phyloP scores from a whole-genome alignment of 331 rosid genomes.

The Acacia pycnantha region DNA sequence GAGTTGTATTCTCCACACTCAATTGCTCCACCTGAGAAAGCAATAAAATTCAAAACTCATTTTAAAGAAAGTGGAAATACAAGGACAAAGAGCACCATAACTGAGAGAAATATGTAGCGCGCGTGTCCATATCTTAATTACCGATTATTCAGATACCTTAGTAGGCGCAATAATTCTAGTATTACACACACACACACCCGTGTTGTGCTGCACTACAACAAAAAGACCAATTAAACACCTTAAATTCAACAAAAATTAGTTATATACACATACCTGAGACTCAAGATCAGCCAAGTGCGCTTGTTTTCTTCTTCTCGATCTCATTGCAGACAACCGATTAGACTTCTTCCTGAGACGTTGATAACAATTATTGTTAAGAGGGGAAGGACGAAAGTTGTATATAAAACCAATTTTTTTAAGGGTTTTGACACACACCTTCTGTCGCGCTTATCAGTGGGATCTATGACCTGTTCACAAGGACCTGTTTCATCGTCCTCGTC shows the following conservation, averaged over 20 bases:
- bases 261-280: slow-evolving; percentile 52
- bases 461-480: slow-evolving; percentile 62
- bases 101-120: not conserved
- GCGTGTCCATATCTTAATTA: not conserved
- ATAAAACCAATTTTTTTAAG: not conserved
- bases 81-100: not conserved
- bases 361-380: not conserved
- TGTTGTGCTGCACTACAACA: not conserved
- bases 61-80: not conserved
- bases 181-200: not conserved
- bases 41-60: not conserved
- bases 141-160: not conserved
- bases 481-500: slow-evolving; percentile 83
- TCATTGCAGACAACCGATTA: slow-evolving; percentile 83
- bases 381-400: not conserved
- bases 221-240: not conserved
- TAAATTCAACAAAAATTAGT: not conserved
- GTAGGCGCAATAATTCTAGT: not conserved
- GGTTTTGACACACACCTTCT: slow-evolving; percentile 52
- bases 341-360: slow-evolving; percentile 65
- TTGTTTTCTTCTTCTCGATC: slow-evolving; percentile 86
- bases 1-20: slow-evolving; percentile 59
- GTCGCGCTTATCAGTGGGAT: slow-evolving; percentile 49
- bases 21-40: slow-evolving; percentile 60
- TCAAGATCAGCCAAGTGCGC: slow-evolving; percentile 73